Evolutionary conservation across 2,329 filamentous ascomycete genomes (phyloP).

Genomic region (Botrytis hyacinthi): DNA sequence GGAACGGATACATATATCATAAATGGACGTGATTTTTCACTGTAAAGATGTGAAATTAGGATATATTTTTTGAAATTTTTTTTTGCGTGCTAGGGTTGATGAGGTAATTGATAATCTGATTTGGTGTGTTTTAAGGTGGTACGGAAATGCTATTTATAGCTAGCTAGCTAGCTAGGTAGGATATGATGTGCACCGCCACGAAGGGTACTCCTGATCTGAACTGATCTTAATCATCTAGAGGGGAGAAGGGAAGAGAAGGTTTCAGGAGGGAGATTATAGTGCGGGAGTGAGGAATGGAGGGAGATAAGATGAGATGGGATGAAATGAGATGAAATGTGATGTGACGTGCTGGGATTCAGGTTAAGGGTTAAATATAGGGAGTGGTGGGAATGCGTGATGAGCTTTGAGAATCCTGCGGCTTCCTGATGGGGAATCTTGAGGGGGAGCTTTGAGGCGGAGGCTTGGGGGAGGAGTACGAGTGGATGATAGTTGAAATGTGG

Average conservation of each 20-base stretch:
- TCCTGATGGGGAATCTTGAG: not conserved
- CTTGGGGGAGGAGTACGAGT: too few relatives aligned
- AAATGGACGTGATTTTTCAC: not conserved
- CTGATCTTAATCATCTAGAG: not conserved
- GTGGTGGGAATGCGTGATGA: too few relatives aligned
- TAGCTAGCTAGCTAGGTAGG: too few relatives aligned
- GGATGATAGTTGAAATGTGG: not conserved
- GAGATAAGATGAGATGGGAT: too few relatives aligned
- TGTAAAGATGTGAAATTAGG: too few relatives aligned
- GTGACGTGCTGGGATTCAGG: too few relatives aligned
- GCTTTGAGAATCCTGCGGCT: not conserved
- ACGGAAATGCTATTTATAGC: not conserved
- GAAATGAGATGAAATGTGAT: too few relatives aligned
- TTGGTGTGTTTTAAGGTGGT: not conserved
- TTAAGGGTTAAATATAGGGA: too few relatives aligned
- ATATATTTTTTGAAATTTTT: not conserved
- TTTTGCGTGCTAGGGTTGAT: not conserved
- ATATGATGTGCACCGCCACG: not conserved
- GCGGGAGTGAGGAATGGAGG: too few relatives aligned
- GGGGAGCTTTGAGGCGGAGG: too few relatives aligned
- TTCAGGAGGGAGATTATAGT: not conserved
- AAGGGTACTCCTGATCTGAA: not conserved
- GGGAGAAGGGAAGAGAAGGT: not conserved
- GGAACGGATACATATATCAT: not conserved
- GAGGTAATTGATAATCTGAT: too few relatives aligned